Conservation (phyloP, 495 filamentous ascomycete genomes). For the Pyronema domesticum region DNA sequence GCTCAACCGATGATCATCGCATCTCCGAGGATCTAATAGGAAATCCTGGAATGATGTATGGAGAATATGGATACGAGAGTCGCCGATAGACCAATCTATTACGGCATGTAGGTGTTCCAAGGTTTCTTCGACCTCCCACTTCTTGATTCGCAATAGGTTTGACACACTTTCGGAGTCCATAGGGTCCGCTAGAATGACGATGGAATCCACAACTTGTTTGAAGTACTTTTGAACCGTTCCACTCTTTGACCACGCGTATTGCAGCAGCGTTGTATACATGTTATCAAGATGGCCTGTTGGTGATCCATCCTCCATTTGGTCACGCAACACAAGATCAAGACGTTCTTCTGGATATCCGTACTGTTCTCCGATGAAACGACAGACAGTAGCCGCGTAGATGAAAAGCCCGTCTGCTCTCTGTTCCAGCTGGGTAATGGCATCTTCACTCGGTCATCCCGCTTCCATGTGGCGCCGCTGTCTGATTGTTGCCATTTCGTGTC, state of each 20-base stretch:
- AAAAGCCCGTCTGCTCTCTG: constrained; percentile 8
- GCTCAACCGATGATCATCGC: constrained; percentile 15
- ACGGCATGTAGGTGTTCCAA: neutral
- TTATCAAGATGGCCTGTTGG: neutral
- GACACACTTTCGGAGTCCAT: neutral
- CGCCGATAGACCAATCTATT: neutral
- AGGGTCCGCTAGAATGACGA: neutral
- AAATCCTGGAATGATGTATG: constrained; percentile 24
- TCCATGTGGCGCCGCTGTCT: neutral
- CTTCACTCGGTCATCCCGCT: constrained; percentile 3
- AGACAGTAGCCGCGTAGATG: constrained; percentile 13
- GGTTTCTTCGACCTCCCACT: neutral
- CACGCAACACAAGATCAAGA: too few relatives aligned
- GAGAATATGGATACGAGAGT: constrained; percentile 14
- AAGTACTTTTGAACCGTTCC: neutral
- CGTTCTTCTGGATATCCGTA: neutral
- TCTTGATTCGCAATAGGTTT: neutral
- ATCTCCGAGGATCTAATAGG: constrained; percentile 15
- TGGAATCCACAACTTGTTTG: neutral
- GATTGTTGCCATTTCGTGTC: neutral
- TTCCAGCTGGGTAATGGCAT: neutral
- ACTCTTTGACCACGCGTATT: neutral
- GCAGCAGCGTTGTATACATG: neutral
- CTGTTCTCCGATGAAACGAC: constrained; percentile 6
- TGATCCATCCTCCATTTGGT: too few relatives aligned